These are phyloP conservation scores for Coemansia sp. DNA, from an alignment of 192 early-diverging fungal genomes.

Conservation along the genomic window DNA sequence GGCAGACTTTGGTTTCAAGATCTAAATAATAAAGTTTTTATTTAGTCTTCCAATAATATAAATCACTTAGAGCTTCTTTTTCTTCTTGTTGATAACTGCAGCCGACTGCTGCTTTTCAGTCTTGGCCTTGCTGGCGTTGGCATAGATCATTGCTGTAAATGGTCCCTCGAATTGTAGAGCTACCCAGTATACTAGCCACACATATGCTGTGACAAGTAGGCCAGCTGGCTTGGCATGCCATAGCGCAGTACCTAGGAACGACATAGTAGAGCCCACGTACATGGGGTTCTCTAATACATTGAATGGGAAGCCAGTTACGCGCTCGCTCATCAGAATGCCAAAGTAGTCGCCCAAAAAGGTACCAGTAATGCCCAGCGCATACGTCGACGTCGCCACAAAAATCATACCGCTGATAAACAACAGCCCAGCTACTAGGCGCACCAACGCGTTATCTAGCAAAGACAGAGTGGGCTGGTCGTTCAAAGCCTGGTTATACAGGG, in stretches of 20 bases:
- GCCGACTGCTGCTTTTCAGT: constrained; percentile 10
- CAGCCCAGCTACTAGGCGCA: constrained; percentile 56
- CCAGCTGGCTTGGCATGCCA: constrained; percentile 77
- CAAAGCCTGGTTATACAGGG: constrained; percentile 72
- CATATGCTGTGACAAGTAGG: constrained; percentile 66
- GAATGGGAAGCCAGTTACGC: constrained; percentile 90
- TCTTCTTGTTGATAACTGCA: constrained; percentile 12
- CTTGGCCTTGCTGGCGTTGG: constrained; percentile 46
- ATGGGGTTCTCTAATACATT: constrained; percentile 93
- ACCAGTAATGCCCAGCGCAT: constrained; percentile 82
- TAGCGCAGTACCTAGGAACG: constrained; percentile 81
- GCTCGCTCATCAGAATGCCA: constrained; percentile 86
- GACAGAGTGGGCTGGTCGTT: constrained; percentile 65
- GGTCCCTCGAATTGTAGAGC: constrained; percentile 83
- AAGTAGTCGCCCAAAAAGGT: constrained; percentile 96
- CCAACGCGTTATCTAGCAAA: constrained; percentile 49
- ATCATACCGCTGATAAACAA: constrained; percentile 68
- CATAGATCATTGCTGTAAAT: constrained; percentile 82
- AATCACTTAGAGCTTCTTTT: constrained; percentile 39
- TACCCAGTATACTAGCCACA: constrained; percentile 74
- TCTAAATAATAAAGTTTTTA: constrained; percentile 47
- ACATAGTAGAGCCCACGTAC: constrained; percentile 89
- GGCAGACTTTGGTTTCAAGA: constrained; percentile 92
- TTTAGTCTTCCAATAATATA: not conserved
- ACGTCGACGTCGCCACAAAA: constrained; percentile 85